Conservation (phyloP, 352 stramenopile species). For the Globisporangium uncinulatum region DNA sequence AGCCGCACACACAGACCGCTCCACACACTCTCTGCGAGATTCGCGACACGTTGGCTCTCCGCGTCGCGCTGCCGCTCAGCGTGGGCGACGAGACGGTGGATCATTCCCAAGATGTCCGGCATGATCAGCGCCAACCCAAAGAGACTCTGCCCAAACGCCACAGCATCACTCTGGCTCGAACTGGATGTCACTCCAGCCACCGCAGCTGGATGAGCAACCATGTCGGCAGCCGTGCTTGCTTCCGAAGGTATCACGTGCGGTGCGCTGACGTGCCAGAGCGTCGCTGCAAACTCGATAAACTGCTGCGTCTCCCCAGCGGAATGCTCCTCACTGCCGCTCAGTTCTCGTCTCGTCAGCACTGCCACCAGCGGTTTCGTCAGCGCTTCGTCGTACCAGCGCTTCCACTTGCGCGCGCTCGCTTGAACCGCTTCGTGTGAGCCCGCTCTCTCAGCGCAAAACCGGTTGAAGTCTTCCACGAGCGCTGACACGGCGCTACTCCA, state of each 20-base stretch:
- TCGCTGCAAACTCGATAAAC: conserved; percentile 22
- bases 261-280: conserved; percentile 15
- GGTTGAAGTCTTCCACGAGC: conserved; percentile 48
- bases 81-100: conserved; percentile 26
- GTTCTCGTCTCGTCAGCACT: conserved; percentile 8
- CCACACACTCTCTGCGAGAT: conserved; percentile 26
- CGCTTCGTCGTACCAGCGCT: conserved; percentile 49
- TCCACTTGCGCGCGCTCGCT: conserved; percentile 40
- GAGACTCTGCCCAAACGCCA: conserved; percentile 10
- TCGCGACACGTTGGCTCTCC: not conserved
- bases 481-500: conserved; percentile 40
- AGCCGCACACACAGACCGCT: conserved; percentile 39
- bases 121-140: conserved; percentile 47
- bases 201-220: not conserved
- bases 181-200: too few relatives aligned
- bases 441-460: conserved; percentile 20
- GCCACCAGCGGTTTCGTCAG: conserved; percentile 26
- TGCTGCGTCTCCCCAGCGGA: conserved; percentile 17
- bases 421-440: conserved; percentile 22
- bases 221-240: not conserved
- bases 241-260: not conserved
- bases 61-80: conserved; percentile 11
- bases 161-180: too few relatives aligned
- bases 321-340: not conserved
- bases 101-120: conserved; percentile 31